Evolutionary conservation across 352 stramenopile species (phyloP), one percentile per base, ranked within the genome.

Genomic region (Phytophthora citrophthora): DNA sequence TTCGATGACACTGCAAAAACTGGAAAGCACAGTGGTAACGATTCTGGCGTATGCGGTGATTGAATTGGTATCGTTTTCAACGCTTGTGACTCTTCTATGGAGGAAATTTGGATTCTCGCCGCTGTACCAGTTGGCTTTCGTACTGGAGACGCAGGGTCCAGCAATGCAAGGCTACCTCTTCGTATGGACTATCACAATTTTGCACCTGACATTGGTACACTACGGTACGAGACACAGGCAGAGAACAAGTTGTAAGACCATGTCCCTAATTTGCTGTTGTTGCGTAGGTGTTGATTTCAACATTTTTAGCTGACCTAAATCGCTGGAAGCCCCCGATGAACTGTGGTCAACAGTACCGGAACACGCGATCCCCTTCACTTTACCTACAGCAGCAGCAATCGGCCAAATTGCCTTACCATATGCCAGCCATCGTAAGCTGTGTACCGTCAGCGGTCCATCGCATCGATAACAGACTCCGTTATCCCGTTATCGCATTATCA

Each of bases 101-200:
- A n/a, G 47, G 0, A 52, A 51, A 7, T 73, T 80, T 16, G 54
- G 45, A 0, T 71, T 70, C 36, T 64, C 57, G 4, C 54, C 61
- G 8, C 11, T 73, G 7, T 68, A 72, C 26, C 52, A 70, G 29
- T 55, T 83, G 8, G 70, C 59, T 1, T 80, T 83, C 29, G 64
- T 79, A 23, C 45, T 83, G 2, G 70, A 83, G 46, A 73, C 39
- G 4, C 64, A 79, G 15, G 23, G 20, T 2, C 16, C 45, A 44
- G 38, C 57, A 2, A 7, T 79, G 7, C 71, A 79, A 27, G 40
- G 56, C 1, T 47, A 55, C 1, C 26, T 79, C 11, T 61, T 61
- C 12, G 45, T 61, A 20, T 61, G 43, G 43, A 54, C 54, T 13
- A 53, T 53, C 7, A 20, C 50, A 36, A 72, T 63, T 26, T 52